A percentile compares a stretch with the other conserved stretches of the same genome.
Evolutionary conservation across 441 rosid species (phyloP).

Genomic region (Euphorbia corollata): DNA sequence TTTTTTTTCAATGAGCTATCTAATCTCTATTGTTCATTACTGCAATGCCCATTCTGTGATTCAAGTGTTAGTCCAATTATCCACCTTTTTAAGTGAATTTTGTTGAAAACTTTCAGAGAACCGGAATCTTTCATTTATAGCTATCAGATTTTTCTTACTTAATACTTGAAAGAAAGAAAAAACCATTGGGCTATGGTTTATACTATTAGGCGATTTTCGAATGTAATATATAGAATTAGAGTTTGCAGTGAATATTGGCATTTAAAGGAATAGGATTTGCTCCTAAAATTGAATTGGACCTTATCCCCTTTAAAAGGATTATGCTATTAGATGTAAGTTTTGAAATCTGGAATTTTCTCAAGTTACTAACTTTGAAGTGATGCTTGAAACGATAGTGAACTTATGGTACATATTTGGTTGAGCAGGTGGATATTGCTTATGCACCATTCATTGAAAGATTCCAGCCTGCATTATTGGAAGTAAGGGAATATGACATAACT

Average conservation of each 20-base stretch:
- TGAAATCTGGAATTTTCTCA: background rate
- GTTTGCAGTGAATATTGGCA: too few species aligned
- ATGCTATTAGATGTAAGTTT: background rate
- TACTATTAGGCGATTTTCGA: background rate
- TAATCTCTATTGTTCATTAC: background rate
- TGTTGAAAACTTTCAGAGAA: background rate
- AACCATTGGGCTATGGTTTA: too few species aligned
- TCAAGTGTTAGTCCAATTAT: background rate
- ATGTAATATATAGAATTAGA: background rate
- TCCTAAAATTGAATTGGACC: too few species aligned
- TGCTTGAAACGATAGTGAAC: background rate
- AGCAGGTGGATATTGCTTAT: constrained; percentile 65
- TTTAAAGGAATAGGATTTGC: too few species aligned
- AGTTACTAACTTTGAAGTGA: background rate
- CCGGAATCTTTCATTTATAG: too few species aligned
- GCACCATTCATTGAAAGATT: constrained; percentile 67
- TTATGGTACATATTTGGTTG: background rate
- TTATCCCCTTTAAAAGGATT: too few species aligned
- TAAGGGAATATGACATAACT: constrained; percentile 46
- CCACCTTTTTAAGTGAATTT: background rate
- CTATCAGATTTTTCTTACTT: too few species aligned
- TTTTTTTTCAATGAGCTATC: too few species aligned
- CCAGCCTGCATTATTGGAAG: constrained; percentile 40
- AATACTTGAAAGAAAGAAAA: background rate
- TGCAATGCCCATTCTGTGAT: background rate